Evolutionary conservation across 2,329 filamentous ascomycete genomes (phyloP), one percentile per base, ranked within the genome.

Genomic region (Aspergillus phoenicis): DNA sequence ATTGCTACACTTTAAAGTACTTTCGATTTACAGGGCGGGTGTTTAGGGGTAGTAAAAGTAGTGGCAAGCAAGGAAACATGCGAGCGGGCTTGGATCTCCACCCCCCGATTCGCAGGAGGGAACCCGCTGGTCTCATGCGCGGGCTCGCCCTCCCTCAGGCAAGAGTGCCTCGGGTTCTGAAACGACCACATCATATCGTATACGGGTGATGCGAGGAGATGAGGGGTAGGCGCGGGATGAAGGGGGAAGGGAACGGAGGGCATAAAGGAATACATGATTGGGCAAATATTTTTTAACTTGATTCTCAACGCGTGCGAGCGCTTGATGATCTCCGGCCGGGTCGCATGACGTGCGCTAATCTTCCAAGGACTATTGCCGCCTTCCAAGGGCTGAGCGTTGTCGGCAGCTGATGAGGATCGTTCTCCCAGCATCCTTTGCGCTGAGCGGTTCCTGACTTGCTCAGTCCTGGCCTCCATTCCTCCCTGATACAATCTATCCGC

Each of bases 401-500:
- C 26, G 47, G 49, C 39, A 49, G 33, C 20, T 47, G 43, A 49
- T 60, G 54, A 28, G 39, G 15, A 52, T 54, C 55, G 24, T 28
- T 45, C 48, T 53, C 43, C 39, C 38, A 39, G 61, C 10, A 49
- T 45, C 54, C 51, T 24, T 57, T 30, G 58, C 33, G 58, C 59
- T 59, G 61, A 59, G 61, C 30, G 54, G 61, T 57, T 64, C 52
- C 51, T 56, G 61, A 54, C 33, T 57, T 54, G 48, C 49, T 48
- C 48, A 60, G 54, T 58, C 55, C 52, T 38, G 13, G 10, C 28
- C 43, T 58, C 58, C 38, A 38, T 38, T 38, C 22, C 45, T 39
- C 17, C 28, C 36, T 8, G 52, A 17, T 49, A 52, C 51, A 43
- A 57, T 55, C 71, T 73, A 87, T 62, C 85, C 85, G 60, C 79